Percentiles rank a stretch among this genome's conserved stretches.
Conservation (phyloP, 1,284 basidiomycete species). For the Amylostereum areolatum region DNA sequence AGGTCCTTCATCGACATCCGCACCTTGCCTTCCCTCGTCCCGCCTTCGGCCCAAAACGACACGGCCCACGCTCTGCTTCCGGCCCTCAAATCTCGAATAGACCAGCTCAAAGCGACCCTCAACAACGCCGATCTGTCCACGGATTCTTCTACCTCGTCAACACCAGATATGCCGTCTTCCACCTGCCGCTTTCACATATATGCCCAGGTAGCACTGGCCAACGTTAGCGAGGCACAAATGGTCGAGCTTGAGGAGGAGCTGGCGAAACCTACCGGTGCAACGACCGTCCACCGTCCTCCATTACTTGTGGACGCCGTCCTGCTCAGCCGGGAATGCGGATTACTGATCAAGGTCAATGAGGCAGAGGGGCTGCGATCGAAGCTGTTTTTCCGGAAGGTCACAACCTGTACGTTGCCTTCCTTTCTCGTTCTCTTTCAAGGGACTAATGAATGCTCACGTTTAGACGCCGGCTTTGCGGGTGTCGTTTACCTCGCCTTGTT, state of each 20-base stretch:
- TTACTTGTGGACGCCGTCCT: slow-evolving; percentile 58
- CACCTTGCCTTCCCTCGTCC: slow-evolving; percentile 58
- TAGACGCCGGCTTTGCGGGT: slow-evolving; percentile 71
- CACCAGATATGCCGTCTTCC: slow-evolving; percentile 40
- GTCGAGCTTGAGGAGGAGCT: slow-evolving; percentile 66
- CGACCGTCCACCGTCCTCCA: slow-evolving; percentile 49
- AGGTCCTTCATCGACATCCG: slow-evolving; percentile 69
- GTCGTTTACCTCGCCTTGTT: slow-evolving; percentile 66
- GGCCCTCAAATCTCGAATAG: slow-evolving; percentile 57
- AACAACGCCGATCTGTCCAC: slow-evolving; percentile 55
- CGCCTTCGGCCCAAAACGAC: slow-evolving; percentile 45
- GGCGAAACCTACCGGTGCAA: slow-evolving; percentile 64
- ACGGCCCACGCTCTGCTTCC: slow-evolving; percentile 60
- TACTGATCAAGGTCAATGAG: slow-evolving; percentile 60
- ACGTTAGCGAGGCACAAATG: slow-evolving; percentile 49
- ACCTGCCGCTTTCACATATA: slow-evolving; percentile 61
- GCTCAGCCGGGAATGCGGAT: slow-evolving; percentile 74
- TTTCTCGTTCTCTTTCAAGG: slow-evolving; percentile 32
- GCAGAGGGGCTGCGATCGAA: slow-evolving; percentile 63
- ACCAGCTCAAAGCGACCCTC: slow-evolving; percentile 55
- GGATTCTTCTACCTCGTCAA: slow-evolving; percentile 9
- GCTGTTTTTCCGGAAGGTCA: slow-evolving; percentile 75
- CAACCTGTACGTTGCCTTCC: slow-evolving; percentile 58
- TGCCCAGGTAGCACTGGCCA: slow-evolving; percentile 51
- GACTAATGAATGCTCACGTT: slow-evolving; percentile 12